Percentiles rank a stretch among this genome's conserved stretches.
These are phyloP conservation scores for Cyberlindnera sargentensis DNA, from an alignment of 805 yeast species.

Conservation along the genomic window DNA sequence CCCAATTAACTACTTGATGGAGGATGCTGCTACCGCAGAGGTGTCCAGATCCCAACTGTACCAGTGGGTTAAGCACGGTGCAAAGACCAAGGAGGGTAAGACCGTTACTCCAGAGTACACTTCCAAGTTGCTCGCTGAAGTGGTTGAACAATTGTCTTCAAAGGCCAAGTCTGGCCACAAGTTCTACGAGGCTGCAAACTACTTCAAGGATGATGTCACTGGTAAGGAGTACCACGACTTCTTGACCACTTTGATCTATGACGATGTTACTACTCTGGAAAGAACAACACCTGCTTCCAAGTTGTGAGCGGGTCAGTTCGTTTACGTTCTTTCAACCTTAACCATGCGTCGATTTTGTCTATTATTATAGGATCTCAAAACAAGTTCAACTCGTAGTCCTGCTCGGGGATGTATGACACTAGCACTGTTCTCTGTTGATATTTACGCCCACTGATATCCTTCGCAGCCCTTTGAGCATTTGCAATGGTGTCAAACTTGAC, in stretches of 20 bases:
- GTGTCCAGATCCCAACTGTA: conserved; percentile 76
- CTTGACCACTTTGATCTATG: conserved; percentile 69
- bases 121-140: conserved; percentile 49
- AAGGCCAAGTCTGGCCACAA: conserved; percentile 55
- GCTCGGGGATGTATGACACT: conserved; percentile 53
- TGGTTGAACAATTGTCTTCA: conserved; percentile 44
- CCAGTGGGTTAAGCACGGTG: conserved; percentile 78
- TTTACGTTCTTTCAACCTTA: neutral
- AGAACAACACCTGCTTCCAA: conserved; percentile 16
- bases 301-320: conserved; percentile 4
- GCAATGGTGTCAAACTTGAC: conserved; percentile 52
- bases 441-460: conserved; percentile 52
- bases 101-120: conserved; percentile 56
- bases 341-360: neutral
- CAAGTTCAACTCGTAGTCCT: conserved; percentile 42
- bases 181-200: conserved; percentile 60
- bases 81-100: conserved; percentile 50
- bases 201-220: conserved; percentile 65
- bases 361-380: conserved; percentile 2
- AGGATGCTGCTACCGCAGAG: conserved; percentile 87
- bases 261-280: conserved; percentile 51
- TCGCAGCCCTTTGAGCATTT: conserved; percentile 48
- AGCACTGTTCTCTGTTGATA: conserved; percentile 67
- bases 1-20: conserved; percentile 81
- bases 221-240: conserved; percentile 72